Evolutionary conservation across 1,139 yeast species (phyloP).

Genomic region (Meyerozyma elateridarum): DNA sequence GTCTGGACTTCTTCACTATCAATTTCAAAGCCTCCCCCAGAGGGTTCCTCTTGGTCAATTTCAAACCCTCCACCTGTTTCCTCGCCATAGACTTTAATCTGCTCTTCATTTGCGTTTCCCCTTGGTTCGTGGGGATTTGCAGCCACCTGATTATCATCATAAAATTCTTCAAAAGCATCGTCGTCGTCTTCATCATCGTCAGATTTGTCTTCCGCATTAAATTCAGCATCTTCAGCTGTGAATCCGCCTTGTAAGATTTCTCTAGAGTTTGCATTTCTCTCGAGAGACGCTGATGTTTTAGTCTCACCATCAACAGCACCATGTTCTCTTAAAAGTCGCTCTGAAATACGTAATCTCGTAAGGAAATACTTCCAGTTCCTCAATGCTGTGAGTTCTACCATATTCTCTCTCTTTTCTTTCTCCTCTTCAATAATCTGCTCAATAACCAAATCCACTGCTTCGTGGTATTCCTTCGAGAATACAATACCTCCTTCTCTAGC

Average conservation of each 20-base stretch:
- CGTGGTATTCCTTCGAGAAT: constrained; percentile 57
- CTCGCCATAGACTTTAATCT: constrained; percentile 4
- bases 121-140: constrained; percentile 1
- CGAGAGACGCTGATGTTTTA: constrained; percentile 4
- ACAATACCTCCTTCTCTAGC: constrained; percentile 78
- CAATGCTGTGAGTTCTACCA: constrained; percentile 50
- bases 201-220: constrained; percentile 5
- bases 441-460: constrained; percentile 59
- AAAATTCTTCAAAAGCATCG: constrained; percentile 9
- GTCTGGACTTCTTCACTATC: constrained; percentile 9
- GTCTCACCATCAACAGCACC: constrained; percentile 43
- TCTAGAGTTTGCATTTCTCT: background rate
- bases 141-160: constrained; percentile 9
- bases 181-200: constrained; percentile 7
- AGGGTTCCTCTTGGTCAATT: constrained; percentile 8
- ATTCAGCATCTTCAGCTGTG: constrained; percentile 7
- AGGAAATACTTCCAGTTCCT: constrained; percentile 71
- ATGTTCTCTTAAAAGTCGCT: constrained; percentile 61
- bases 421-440: constrained; percentile 54
- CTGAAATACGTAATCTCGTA: constrained; percentile 64
- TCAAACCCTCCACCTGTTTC: constrained; percentile 10
- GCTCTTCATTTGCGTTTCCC: constrained; percentile 1
- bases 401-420: constrained; percentile 42
- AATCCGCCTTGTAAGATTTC: constrained; percentile 8
- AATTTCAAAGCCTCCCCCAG: constrained; percentile 5